Evolutionary conservation across 23 red algal genomes (phyloP).

Genomic region (Gracilaria domingensis): DNA sequence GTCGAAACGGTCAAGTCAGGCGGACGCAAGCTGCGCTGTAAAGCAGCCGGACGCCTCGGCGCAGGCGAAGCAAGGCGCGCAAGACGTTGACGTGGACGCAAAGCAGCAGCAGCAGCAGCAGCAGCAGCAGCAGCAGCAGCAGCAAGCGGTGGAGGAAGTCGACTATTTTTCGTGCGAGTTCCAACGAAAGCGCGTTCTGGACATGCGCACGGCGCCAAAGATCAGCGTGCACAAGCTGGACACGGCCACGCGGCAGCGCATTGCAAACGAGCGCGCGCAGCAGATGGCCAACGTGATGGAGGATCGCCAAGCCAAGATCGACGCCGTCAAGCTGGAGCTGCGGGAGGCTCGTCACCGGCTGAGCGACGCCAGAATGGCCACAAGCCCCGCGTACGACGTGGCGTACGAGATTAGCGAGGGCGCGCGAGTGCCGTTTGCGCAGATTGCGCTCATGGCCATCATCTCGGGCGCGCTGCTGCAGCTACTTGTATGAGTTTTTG

Average conservation of each 20-base stretch:
- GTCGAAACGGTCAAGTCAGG: not conserved
- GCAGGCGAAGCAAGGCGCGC: not conserved
- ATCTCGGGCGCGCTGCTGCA: conserved; percentile 42
- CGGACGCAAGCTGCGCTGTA: too few relatives aligned
- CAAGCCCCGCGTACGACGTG: conserved; percentile 69
- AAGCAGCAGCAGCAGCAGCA: not conserved
- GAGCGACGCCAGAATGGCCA: conserved; percentile 65
- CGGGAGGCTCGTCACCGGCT: conserved; percentile 58
- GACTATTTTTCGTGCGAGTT: conserved; percentile 42
- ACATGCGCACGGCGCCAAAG: conserved; percentile 41
- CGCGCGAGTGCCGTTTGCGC: conserved; percentile 41
- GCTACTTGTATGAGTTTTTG: conserved; percentile 39
- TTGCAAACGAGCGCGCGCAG: conserved; percentile 62
- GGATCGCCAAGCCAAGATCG: conserved; percentile 30
- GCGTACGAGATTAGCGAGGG: conserved; percentile 47
- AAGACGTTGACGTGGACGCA: not conserved
- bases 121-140: not conserved
- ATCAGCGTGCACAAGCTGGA: conserved; percentile 10
- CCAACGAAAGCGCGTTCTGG: conserved; percentile 34
- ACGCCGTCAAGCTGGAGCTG: conserved; percentile 20
- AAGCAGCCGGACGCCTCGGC: not conserved
- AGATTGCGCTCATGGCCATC: conserved; percentile 61
- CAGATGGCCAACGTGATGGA: conserved; percentile 28
- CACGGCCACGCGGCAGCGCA: conserved; percentile 21
- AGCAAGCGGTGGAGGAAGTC: conserved; percentile 4